phyloP scores from a whole-genome alignment of 352 stramenopile genomes.

The Pythium grandisporangium region DNA sequence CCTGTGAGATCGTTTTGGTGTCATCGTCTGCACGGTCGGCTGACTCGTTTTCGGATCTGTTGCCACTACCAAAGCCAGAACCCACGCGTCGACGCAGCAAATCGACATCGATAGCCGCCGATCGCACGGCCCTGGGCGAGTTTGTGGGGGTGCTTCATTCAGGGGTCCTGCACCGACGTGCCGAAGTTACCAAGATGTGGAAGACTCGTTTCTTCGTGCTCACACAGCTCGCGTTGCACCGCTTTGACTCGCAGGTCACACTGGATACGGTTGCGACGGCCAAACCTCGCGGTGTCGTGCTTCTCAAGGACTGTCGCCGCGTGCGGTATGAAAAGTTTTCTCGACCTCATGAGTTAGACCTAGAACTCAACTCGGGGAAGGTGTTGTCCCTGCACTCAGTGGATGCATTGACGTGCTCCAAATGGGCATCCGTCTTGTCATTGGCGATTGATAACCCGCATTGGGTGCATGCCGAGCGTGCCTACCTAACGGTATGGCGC shows the following conservation, averaged over 20 bases:
- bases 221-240: conserved; percentile 28
- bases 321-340: conserved; percentile 29
- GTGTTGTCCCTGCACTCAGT: conserved; percentile 15
- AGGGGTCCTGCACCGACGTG: conserved; percentile 17
- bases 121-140: conserved; percentile 27
- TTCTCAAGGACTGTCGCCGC: conserved; percentile 18
- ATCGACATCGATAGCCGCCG: not conserved
- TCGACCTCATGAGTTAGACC: conserved; percentile 24
- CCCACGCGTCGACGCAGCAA: too few species aligned
- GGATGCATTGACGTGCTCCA: conserved; percentile 21
- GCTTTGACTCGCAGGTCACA: conserved; percentile 18
- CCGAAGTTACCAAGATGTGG: conserved; percentile 25
- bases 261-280: conserved; percentile 8
- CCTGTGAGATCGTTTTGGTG: too few species aligned
- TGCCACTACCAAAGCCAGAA: too few species aligned
- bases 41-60: too few species aligned
- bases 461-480: conserved; percentile 22
- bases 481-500: conserved; percentile 22
- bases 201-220: conserved; percentile 36
- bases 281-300: conserved; percentile 17
- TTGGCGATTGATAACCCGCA: conserved; percentile 28
- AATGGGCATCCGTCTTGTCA: conserved; percentile 26
- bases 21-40: too few species aligned
- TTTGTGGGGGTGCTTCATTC: conserved; percentile 25
- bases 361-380: conserved; percentile 22